A percentile compares a stretch with the other conserved stretches of the same genome.
Evolutionary conservation across 805 yeast species (phyloP).

Genomic region (Yamadazyma laniorum): DNA sequence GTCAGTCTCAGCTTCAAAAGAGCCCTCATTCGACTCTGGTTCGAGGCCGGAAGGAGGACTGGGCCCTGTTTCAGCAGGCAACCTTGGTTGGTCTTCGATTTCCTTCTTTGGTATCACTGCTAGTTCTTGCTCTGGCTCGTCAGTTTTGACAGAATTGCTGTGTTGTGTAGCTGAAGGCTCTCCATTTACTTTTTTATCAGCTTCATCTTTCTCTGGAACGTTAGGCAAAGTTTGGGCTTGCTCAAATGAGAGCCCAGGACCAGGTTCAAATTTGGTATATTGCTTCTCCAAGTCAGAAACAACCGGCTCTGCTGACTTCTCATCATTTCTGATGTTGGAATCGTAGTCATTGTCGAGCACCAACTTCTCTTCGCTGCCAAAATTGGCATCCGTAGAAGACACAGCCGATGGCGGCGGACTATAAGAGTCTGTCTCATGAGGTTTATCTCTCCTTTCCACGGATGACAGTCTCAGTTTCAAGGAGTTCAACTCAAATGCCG

Average conservation of each 20-base stretch:
- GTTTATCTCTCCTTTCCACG: background rate
- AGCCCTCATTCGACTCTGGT: background rate
- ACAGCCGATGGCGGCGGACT: background rate
- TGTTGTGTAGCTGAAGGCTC: background rate
- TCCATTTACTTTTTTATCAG: background rate
- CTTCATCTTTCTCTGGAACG: background rate
- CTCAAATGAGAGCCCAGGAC: no score
- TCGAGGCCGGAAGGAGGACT: no score
- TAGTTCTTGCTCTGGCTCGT: background rate
- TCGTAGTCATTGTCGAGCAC: no score
- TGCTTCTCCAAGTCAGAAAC: background rate
- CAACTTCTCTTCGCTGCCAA: background rate
- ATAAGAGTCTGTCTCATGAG: constrained; percentile 4
- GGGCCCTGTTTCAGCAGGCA: no score
- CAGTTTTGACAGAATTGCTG: background rate
- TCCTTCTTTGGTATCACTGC: background rate
- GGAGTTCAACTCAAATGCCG: constrained; percentile 14
- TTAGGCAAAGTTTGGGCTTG: no score
- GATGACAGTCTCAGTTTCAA: background rate
- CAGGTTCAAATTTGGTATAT: no score
- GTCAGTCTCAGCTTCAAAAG: background rate
- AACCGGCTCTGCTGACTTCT: background rate
- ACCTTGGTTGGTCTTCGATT: background rate
- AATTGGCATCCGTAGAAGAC: background rate
- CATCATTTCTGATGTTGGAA: background rate